phyloP scores from a whole-genome alignment of 441 rosid species.

The Sinapis alba region DNA sequence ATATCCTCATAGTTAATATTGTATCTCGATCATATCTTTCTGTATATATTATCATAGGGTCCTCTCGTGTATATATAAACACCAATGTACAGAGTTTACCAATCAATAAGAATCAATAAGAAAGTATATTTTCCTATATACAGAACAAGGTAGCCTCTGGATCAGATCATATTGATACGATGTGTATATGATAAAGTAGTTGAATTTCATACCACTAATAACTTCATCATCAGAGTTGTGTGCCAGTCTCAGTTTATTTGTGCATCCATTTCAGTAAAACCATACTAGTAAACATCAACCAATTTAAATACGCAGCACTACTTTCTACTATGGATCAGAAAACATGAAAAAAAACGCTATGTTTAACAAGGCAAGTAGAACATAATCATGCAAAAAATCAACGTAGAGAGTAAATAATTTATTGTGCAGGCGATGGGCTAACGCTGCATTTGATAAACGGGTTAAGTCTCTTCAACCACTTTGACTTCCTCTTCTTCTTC shows the following conservation, averaged over 20 bases:
- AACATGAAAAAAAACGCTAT: background rate
- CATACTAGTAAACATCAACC: background rate
- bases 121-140: no score
- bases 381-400: background rate
- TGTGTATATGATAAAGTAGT: background rate
- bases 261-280: background rate
- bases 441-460: slow-evolving; percentile 31
- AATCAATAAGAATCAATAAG: no score
- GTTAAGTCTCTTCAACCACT: slow-evolving; percentile 38
- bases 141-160: background rate
- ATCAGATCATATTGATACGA: background rate
- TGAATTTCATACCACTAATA: background rate
- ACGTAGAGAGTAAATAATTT: background rate
- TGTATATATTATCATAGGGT: no score
- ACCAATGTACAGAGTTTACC: no score
- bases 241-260: background rate
- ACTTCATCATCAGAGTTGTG: background rate
- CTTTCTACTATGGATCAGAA: background rate
- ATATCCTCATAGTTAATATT: no score
- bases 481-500: slow-evolving; percentile 31
- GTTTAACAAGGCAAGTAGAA: slow-evolving; percentile 19
- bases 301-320: background rate
- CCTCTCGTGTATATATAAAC: no score
- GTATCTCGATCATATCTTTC: no score
- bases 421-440: slow-evolving; percentile 8